phyloP scores from a whole-genome alignment of 768 basidiomycete species.

The Hebeloma cylindrosporum region DNA sequence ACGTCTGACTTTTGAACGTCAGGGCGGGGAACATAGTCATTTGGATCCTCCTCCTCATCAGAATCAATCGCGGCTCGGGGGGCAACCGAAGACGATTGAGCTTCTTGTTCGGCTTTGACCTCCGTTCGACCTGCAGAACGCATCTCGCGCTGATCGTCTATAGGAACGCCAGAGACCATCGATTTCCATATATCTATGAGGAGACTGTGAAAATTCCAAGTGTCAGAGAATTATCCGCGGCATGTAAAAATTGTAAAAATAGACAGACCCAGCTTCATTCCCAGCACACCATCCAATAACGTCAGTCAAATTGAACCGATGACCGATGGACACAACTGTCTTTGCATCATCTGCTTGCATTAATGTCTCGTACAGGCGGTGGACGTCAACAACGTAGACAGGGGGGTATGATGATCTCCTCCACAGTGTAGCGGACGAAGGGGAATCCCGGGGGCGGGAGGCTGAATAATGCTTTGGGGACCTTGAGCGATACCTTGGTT shows the following conservation, averaged over 20 bases:
- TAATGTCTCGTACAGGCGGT: slow-evolving; percentile 37
- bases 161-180: slow-evolving; percentile 45
- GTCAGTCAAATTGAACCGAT: slow-evolving; percentile 31
- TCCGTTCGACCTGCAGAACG: neutral
- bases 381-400: slow-evolving; percentile 42
- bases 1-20: too few species aligned
- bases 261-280: slow-evolving; percentile 49
- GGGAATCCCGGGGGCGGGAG: too few species aligned
- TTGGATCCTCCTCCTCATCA: slow-evolving; percentile 35
- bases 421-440: too few species aligned
- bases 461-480: too few species aligned
- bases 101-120: neutral
- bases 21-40: slow-evolving; percentile 23
- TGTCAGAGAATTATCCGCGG: too few species aligned
- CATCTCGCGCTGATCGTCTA: slow-evolving; percentile 42
- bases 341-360: slow-evolving; percentile 33
- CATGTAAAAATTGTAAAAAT: neutral
- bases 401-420: too few species aligned
- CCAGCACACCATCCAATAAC: slow-evolving; percentile 47
- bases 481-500: too few species aligned
- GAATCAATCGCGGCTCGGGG: slow-evolving; percentile 17
- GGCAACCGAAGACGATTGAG: slow-evolving; percentile 1
- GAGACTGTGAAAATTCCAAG: slow-evolving; percentile 26
- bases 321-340: slow-evolving; percentile 31
- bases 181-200: slow-evolving; percentile 45